phyloP scores from a whole-genome alignment of 805 yeast genomes.

The Candida wancherniae region DNA sequence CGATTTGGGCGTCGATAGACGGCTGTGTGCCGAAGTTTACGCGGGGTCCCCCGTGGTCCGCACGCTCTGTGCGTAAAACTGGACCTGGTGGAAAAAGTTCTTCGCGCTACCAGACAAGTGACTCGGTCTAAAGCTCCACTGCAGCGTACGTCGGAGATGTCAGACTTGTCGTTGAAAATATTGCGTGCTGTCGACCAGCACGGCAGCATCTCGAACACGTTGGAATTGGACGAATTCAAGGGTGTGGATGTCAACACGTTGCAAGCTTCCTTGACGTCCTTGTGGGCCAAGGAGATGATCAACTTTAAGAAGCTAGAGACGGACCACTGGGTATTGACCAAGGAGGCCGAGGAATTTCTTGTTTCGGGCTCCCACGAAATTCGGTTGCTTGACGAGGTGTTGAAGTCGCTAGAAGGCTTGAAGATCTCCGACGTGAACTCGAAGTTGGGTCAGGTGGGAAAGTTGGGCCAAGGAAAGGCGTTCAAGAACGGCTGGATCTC shows the following conservation, averaged over 20 bases:
- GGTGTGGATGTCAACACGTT: slow-evolving; percentile 57
- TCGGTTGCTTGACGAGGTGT: slow-evolving; percentile 69
- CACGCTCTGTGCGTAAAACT: slow-evolving; percentile 9
- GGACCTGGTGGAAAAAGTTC: slow-evolving; percentile 15
- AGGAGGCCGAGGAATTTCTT: slow-evolving; percentile 78
- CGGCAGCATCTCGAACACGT: slow-evolving; percentile 62
- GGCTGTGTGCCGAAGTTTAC: slow-evolving; percentile 3
- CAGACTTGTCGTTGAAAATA: slow-evolving; percentile 60
- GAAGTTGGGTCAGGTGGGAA: slow-evolving; percentile 77
- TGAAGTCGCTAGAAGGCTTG: slow-evolving; percentile 70
- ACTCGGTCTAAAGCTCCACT: no score
- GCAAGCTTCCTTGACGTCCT: slow-evolving; percentile 81
- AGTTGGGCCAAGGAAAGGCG: slow-evolving; percentile 94
- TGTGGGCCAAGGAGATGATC: slow-evolving; percentile 80
- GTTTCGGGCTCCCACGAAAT: slow-evolving; percentile 86
- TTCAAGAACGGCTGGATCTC: slow-evolving; percentile 96
- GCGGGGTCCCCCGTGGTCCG: neutral
- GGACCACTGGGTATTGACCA: slow-evolving; percentile 70
- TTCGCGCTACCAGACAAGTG: no score
- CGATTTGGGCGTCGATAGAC: no score
- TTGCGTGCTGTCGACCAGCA: slow-evolving; percentile 59
- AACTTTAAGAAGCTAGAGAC: slow-evolving; percentile 65
- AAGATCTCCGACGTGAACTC: slow-evolving; percentile 70
- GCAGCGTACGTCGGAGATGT: slow-evolving; percentile 38
- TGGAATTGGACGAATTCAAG: slow-evolving; percentile 55